These are phyloP conservation scores for Exophiala lecanii-corni DNA, from an alignment of 2,329 filamentous ascomycete genomes.

Conservation along the genomic window DNA sequence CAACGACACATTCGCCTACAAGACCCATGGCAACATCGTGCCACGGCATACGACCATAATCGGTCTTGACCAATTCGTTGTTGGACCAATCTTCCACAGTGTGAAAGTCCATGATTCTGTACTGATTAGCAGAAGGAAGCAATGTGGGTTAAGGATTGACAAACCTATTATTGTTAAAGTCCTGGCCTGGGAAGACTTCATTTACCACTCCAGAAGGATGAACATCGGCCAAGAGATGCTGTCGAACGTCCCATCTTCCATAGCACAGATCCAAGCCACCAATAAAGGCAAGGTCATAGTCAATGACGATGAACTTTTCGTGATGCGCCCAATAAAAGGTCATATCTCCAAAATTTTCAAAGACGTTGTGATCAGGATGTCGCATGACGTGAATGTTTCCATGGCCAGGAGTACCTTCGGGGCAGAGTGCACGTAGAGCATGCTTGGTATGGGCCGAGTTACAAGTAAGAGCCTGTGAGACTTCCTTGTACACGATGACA, in stretches of 20 bases:
- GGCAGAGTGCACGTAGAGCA: slow-evolving; percentile 72
- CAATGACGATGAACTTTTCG: slow-evolving; percentile 94
- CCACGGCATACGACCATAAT: slow-evolving; percentile 96
- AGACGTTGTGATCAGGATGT: slow-evolving; percentile 90
- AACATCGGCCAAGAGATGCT: slow-evolving; percentile 80
- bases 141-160: not conserved
- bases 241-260: slow-evolving; percentile 83
- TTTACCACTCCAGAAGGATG: slow-evolving; percentile 77
- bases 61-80: slow-evolving; percentile 86
- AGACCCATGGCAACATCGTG: slow-evolving; percentile 91
- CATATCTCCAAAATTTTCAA: slow-evolving; percentile 92
- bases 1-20: slow-evolving; percentile 83
- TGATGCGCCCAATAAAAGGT: slow-evolving; percentile 98
- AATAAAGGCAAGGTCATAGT: slow-evolving; percentile 86
- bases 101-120: slow-evolving; percentile 84
- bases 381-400: slow-evolving; percentile 87
- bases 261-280: slow-evolving; percentile 94
- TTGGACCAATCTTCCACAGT: slow-evolving; percentile 86
- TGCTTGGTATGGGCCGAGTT: slow-evolving; percentile 93
- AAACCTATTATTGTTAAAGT: slow-evolving; percentile 85
- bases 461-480: slow-evolving; percentile 76
- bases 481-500: slow-evolving; percentile 87
- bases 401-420: slow-evolving; percentile 72
- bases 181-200: slow-evolving; percentile 90
- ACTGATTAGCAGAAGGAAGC: not conserved